phyloP scores from a whole-genome alignment of 148 eudicot genomes.

The Fallopia convolvulus region DNA sequence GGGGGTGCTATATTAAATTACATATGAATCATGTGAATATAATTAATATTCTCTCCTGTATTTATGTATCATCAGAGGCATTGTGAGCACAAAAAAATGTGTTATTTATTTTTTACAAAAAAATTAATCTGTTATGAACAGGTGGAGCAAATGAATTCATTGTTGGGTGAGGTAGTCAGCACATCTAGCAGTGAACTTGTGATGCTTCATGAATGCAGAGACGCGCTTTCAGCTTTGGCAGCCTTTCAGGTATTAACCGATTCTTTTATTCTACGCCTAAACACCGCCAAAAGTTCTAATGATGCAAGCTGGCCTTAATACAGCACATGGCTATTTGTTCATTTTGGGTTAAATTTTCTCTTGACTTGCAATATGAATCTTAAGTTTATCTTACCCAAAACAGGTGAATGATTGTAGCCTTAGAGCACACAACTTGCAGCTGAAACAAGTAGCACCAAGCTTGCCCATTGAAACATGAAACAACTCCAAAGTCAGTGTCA shows the following conservation, averaged over 20 bases:
- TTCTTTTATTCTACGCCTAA: background rate
- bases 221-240: conserved; percentile 45
- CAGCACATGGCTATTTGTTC: background rate
- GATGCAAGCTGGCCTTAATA: background rate
- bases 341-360: background rate
- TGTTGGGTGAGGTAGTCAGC: conserved; percentile 47
- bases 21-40: background rate
- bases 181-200: conserved; percentile 38
- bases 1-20: background rate
- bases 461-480: conserved; percentile 13
- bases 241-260: conserved; percentile 49
- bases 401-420: conserved; percentile 80
- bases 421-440: conserved; percentile 52
- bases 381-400: conserved; percentile 3
- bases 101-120: background rate
- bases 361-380: background rate
- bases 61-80: background rate
- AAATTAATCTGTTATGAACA: conserved; percentile 17
- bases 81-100: background rate
- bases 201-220: conserved; percentile 57
- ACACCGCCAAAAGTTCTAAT: background rate
- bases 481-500: background rate
- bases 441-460: conserved; percentile 26
- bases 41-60: background rate
- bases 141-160: conserved; percentile 51